Percentiles rank a stretch among this genome's conserved stretches.
Evolutionary conservation across 371 early-diverging fungal species (phyloP).

Genomic region (Mucor lusitanicus): DNA sequence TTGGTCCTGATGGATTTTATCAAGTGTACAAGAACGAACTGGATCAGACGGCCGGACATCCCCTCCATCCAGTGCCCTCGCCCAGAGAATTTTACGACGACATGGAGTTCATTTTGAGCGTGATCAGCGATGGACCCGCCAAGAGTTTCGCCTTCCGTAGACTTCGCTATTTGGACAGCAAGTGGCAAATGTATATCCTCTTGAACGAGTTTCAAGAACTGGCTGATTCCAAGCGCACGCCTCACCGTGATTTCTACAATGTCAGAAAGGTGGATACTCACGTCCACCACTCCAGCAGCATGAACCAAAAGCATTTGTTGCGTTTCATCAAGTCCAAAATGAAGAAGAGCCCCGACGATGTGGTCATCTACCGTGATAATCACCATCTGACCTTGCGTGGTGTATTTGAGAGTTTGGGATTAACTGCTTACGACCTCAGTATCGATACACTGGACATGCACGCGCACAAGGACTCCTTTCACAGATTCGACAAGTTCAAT

Average conservation of each 20-base stretch:
- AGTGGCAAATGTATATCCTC: slow-evolving; percentile 92
- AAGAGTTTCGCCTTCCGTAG: slow-evolving; percentile 95
- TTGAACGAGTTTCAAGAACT: slow-evolving; percentile 93
- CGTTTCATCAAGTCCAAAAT: slow-evolving; percentile 98
- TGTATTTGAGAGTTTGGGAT: slow-evolving; percentile 91
- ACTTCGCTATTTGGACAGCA: slow-evolving; percentile 91
- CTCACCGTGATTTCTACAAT: slow-evolving; percentile 98
- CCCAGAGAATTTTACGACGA: slow-evolving; percentile 60
- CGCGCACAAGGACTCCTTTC: slow-evolving; percentile 84
- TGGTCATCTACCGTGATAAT: slow-evolving; percentile 81
- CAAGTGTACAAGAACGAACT: slow-evolving; percentile 30
- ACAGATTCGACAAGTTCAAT: slow-evolving; percentile 98
- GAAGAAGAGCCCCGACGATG: slow-evolving; percentile 77
- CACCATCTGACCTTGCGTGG: slow-evolving; percentile 71
- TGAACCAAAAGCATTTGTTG: slow-evolving; percentile 98
- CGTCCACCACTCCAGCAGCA: slow-evolving; percentile 94
- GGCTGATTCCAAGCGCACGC: slow-evolving; percentile 88
- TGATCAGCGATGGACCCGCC: slow-evolving; percentile 91
- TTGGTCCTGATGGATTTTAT: slow-evolving; percentile 39
- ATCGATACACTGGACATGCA: slow-evolving; percentile 99
- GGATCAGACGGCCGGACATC: slow-evolving; percentile 12
- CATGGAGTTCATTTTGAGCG: slow-evolving; percentile 55
- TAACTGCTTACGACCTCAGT: slow-evolving; percentile 95
- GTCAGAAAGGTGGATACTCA: slow-evolving; percentile 99
- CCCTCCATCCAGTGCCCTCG: slow-evolving; percentile 55